Base-by-base conservation (phyloP, 129 eudicot species). In the Cynara cardunculus region DNA sequence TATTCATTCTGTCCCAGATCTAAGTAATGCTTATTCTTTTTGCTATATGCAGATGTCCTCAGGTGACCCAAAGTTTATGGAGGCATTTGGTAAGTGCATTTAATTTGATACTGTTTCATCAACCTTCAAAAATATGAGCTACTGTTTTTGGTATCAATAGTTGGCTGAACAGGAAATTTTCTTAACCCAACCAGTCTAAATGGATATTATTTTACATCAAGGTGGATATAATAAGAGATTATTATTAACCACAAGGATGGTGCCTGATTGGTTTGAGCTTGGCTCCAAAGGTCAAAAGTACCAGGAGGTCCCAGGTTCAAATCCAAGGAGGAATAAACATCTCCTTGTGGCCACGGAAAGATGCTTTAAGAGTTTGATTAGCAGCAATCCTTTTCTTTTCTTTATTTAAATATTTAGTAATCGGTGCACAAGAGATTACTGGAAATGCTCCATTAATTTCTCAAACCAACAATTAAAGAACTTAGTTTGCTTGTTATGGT, bases 21-120 rank as follows among this genome's bases (percentile, higher is more conserved):
- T 64, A 44, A 71, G 39, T 35, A 32, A 25, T 71, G 21, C 71
- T 56, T 71, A 34, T 79, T 62, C 46, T 26, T 77, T 71, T 39
- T 73, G 85, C 49, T 70, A 16, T 76, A n/a, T 59, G 83, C 94
- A 95, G 99, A 95, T 89, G 81, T 92, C 97, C 77, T 90, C 97
- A 72, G 91, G 90, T 18, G 97, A 92, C 82, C 89, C 94, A 76
- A 95, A 95, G 90, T 92, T 85, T 80, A 86, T 85, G 89, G 99
- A 95, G 73, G 99, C 97, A 80, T 89, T 90, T 80, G 99, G 99
- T 92, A 84, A 78, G 90, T 72, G 56, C 22, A 25, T 74, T 26
- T 61, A 27, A 53, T 16, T 34, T 24, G 24, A 79, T 72, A 44
- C 66, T 84, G 32, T 46, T 74, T 74, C 34, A 13, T 71, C 65